Evolutionary conservation across 1,284 basidiomycete genomes (phyloP), one percentile per base, ranked within the genome.

Genomic region (Sparassis latifolia): DNA sequence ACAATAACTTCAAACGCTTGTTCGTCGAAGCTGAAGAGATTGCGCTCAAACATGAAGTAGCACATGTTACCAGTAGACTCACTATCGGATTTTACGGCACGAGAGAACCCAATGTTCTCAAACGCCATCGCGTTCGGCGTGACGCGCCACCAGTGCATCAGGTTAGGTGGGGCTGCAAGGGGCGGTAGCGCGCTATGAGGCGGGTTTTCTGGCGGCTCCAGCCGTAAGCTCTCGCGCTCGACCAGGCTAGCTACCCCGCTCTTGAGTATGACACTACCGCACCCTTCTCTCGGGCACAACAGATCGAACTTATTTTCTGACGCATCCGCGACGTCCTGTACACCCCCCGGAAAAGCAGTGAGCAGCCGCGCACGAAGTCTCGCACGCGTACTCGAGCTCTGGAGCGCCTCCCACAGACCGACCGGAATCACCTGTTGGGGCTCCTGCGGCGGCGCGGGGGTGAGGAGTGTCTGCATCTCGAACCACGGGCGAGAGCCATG

Each of bases 21-120:
- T 69, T 55, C n/a, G 60, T 60, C 53, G 44, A 47, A 50, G 44
- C 52, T 58, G 45, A 5, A 46, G 42, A 49, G 33, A 33, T 9
- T 4, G 31, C 2, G 10, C n/a, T 28, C 10, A 10, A 33, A 29
- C 29, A 35, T 29, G 10, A 35, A 30, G 52, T 35, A 20, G 7
- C 46, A 48, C 31, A 48, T 42, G 10, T 9, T 29, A 29, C 12
- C 37, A 4, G 3, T 29, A 31, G 9, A 52, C 57, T 32, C 40
- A 68, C 66, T 62, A 47, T 57, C 48, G 12, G 54, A 37, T 33
- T 70, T 66, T 6, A 84, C 70, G 9, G 83, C 70, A 41, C 77
- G 73, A 2, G 92, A 88, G 65, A 95, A 96, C 10, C 89, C 91
- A 37, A 96, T 84, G 60, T 97, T 97, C 66, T 97, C 93, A 59